phyloP scores from a whole-genome alignment of 2,329 filamentous ascomycete species.

The Tolypocladium amazonense region DNA sequence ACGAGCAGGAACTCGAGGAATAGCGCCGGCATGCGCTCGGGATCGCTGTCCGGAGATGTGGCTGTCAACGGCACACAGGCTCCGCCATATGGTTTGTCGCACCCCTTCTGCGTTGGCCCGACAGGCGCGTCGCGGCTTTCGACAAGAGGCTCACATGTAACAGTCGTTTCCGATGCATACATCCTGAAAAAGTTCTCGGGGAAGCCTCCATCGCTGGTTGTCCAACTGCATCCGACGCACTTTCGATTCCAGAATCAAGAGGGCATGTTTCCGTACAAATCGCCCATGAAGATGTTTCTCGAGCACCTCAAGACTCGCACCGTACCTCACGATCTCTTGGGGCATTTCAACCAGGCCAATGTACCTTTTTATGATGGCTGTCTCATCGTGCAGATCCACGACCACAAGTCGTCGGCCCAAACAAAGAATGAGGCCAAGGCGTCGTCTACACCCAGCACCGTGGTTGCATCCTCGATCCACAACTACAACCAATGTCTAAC shows the following conservation, averaged over 20 bases:
- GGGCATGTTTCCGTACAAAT: constrained; percentile 83
- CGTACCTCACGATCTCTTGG: constrained; percentile 80
- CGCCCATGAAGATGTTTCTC: constrained; percentile 74
- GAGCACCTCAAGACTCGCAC: constrained; percentile 69
- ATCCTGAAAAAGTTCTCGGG: constrained; percentile 75
- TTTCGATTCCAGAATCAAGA: constrained; percentile 93
- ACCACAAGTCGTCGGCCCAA: constrained; percentile 61
- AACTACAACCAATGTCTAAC: constrained; percentile 87
- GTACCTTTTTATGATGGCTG: constrained; percentile 90
- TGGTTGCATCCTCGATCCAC: constrained; percentile 72
- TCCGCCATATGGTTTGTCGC: constrained; percentile 38
- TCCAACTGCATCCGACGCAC: constrained; percentile 77
- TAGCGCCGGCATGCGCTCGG: constrained; percentile 38
- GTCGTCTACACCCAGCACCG: constrained; percentile 46
- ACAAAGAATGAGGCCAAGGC: constrained; percentile 46
- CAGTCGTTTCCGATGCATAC: constrained; percentile 64
- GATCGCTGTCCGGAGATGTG: constrained; percentile 34
- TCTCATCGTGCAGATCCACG: constrained; percentile 87
- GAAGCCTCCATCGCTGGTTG: constrained; percentile 68
- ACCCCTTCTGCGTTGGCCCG: neutral
- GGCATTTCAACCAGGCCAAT: constrained; percentile 59
- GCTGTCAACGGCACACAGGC: constrained; percentile 28
- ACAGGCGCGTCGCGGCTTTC: neutral
- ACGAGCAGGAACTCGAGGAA: constrained; percentile 38
- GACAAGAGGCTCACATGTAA: neutral